Evolutionary conservation across 192 early-diverging fungal genomes (phyloP).

Genomic region (Rhizophagus sp.): DNA sequence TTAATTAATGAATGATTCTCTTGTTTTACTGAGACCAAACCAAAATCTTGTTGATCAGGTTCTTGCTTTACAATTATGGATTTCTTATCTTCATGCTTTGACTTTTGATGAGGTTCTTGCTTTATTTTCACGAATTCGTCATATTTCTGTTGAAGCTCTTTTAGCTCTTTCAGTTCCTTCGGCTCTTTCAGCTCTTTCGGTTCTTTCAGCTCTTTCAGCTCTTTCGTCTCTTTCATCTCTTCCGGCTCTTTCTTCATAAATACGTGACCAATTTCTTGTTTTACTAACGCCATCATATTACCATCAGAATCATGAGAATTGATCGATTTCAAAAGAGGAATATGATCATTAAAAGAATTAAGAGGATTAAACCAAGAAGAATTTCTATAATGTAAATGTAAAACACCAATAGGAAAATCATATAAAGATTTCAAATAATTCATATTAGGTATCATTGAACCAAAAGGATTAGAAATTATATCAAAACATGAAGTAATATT

Average conservation of each 20-base stretch:
- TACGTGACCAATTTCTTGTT: too few species aligned
- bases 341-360: not conserved
- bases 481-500: not conserved
- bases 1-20: not conserved
- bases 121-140: too few species aligned
- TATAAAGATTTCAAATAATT: not conserved
- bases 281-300: too few species aligned
- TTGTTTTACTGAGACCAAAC: not conserved
- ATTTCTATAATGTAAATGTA: not conserved
- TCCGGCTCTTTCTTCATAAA: too few species aligned
- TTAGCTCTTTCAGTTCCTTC: too few species aligned
- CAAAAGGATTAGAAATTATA: not conserved
- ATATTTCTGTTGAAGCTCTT: too few species aligned
- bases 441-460: not conserved
- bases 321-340: too few species aligned
- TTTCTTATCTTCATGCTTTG: not conserved
- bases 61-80: not conserved
- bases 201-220: too few species aligned
- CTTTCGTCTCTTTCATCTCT: too few species aligned
- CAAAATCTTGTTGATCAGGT: not conserved
- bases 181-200: too few species aligned
- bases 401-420: not conserved
- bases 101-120: too few species aligned
- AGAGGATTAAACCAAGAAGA: not conserved
- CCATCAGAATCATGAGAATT: too few species aligned